phyloP scores from a whole-genome alignment of 495 filamentous ascomycete genomes.

The Penicillium alfredii region DNA sequence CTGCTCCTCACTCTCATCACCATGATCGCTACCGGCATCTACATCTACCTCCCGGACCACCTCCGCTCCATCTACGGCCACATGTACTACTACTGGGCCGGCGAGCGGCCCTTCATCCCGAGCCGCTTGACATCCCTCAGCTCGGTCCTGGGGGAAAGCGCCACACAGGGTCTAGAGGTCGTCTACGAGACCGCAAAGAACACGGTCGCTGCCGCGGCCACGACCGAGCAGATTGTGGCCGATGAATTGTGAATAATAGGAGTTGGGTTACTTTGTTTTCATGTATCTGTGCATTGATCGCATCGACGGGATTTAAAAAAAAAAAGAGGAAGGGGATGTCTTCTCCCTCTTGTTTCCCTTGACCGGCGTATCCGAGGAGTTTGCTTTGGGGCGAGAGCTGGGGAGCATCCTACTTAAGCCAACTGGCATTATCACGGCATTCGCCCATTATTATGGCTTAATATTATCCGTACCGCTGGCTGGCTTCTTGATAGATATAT shows the following conservation, averaged over 20 bases:
- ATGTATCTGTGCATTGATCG: not conserved
- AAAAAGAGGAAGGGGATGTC: too few relatives aligned
- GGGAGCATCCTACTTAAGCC: too few relatives aligned
- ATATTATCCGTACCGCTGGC: too few relatives aligned
- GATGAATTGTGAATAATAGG: slow-evolving; percentile 31
- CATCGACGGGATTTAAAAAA: too few relatives aligned
- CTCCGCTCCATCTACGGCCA: slow-evolving; percentile 68
- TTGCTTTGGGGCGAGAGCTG: not conserved
- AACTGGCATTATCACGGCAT: too few relatives aligned
- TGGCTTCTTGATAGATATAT: too few relatives aligned
- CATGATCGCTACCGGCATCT: slow-evolving; percentile 77
- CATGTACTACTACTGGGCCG: slow-evolving; percentile 90
- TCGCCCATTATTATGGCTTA: too few relatives aligned
- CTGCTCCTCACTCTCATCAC: slow-evolving; percentile 80
- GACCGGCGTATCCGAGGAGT: slow-evolving; percentile 12
- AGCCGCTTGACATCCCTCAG: slow-evolving; percentile 29
- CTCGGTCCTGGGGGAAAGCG: slow-evolving; percentile 34
- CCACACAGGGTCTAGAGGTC: slow-evolving; percentile 31
- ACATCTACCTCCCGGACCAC: slow-evolving; percentile 90
- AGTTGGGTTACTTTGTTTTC: too few relatives aligned
- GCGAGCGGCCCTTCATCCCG: slow-evolving; percentile 52
- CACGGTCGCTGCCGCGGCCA: slow-evolving; percentile 24
- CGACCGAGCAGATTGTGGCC: slow-evolving; percentile 23
- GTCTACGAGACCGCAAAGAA: slow-evolving; percentile 41
- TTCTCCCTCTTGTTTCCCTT: not conserved